Base-by-base conservation (phyloP, 2,329 filamentous ascomycete species). In the Spiromastix sp. region DNA sequence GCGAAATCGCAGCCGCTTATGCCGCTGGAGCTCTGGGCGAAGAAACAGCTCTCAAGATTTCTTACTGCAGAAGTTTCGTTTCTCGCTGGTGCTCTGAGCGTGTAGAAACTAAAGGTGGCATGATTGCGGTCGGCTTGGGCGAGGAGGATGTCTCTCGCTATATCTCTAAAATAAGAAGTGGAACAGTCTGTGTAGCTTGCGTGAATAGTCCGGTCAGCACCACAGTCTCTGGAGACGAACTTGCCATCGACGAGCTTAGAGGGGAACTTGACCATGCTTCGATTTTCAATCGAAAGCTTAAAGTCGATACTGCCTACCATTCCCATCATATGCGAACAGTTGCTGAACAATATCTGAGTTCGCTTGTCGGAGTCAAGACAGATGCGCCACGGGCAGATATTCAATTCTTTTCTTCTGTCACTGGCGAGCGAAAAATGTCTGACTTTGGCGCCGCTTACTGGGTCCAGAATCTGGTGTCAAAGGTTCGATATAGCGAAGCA, bases 401-500 rank as follows among this genome's bases (percentile, higher is more conserved):
- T 11, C 9, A 34, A 15, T 34, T 34, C 15, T 26, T 25, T 10
- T 34, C 32, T n/a, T 25, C 32, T 9, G 32, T 34, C 3, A 34
- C 32, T 24, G 32, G 21, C 13, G 21, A 5, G 5, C 21, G 12
- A 4, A 26, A 18, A 34, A 34, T 11, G 4, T 12, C 32, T 10
- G 32, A 24, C 21, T 27, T 34, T 17, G 32, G 32, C 7, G 3
- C 15, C 12, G 21, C 21, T 13, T 56, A 58, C 28, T 58, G 55
- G 55, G 45, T 51, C 2, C 41, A 48, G 2, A 58, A 58, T 18
- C 46, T 58, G 45, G 41, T 53, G 1, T 53, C 49, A 1, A 52
- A 52, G 1, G 55, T 30, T 10, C 21, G 18, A 20, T 22, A 6
- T 26, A 25, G 17, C 13, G 7, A 31, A 16, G 24, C 15, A 7